Evolutionary conservation across 2,329 filamentous ascomycete genomes (phyloP).

Genomic region (Aureobasidium zeae): DNA sequence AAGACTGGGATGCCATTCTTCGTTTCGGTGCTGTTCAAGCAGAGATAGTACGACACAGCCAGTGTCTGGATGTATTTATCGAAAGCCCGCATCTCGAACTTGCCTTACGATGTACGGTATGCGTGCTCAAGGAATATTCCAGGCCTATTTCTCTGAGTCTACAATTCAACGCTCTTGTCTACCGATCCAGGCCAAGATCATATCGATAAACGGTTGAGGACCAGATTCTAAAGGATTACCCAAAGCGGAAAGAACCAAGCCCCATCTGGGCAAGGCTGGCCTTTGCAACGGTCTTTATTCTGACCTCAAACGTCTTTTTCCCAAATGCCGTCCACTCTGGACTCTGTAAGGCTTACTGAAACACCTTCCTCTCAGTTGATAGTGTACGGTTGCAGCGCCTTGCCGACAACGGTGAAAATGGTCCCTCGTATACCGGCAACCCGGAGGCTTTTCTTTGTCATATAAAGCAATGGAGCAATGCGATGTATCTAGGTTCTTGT

Average conservation of each 20-base stretch:
- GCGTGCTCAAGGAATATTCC: too few species aligned
- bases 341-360: neutral
- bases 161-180: neutral
- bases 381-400: constrained; percentile 5
- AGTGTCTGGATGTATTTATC: too few species aligned
- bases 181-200: neutral
- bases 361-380: constrained; percentile 1
- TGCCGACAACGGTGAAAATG: constrained; percentile 9
- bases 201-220: neutral
- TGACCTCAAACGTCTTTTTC: constrained; percentile 1
- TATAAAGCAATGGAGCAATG: neutral
- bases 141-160: neutral
- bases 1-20: too few species aligned
- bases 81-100: neutral
- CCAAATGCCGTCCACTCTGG: neutral
- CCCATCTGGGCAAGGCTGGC: neutral
- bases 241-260: neutral
- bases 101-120: neutral
- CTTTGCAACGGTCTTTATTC: constrained; percentile 9
- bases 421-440: neutral
- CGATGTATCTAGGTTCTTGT: too few species aligned
- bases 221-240: neutral
- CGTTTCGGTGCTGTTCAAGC: too few species aligned
- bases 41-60: too few species aligned
- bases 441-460: neutral